Conservation (phyloP, 495 filamentous ascomycete species). For the Pseudevernia furfuracea region DNA sequence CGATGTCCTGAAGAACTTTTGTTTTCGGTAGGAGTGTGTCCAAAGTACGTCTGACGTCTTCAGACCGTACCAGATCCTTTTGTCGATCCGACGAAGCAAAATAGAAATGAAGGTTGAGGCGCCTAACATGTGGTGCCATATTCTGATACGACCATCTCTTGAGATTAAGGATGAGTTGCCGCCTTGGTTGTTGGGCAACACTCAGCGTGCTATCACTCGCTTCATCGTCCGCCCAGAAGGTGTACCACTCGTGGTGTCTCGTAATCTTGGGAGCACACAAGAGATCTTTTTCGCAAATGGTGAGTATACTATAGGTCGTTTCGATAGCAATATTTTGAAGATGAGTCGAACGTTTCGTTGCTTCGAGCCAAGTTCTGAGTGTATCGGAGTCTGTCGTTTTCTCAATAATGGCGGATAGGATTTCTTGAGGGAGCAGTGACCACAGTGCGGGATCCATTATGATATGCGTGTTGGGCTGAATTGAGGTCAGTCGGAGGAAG, state of each 20-base stretch:
- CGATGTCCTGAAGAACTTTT: no score
- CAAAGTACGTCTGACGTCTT: neutral
- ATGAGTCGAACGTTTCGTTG: neutral
- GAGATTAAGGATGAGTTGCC: neutral
- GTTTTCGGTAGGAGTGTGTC: neutral
- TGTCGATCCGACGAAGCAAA: neutral
- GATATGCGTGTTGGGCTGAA: neutral
- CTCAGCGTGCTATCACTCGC: neutral
- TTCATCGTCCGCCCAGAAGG: neutral
- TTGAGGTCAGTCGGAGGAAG: neutral
- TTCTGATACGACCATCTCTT: neutral
- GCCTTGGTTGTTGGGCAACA: neutral
- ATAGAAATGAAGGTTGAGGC: neutral
- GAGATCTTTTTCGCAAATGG: neutral
- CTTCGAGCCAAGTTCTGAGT: neutral
- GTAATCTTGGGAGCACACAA: neutral
- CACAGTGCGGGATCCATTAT: neutral
- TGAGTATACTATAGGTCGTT: neutral
- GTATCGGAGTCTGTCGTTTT: neutral
- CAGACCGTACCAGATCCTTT: neutral
- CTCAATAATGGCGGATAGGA: neutral
- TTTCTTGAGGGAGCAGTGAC: neutral
- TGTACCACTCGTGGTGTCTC: neutral
- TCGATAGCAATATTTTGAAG: neutral
- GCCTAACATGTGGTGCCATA: neutral